Base-by-base conservation (phyloP, 73 alveolate species). In the Paramecium tetraurelia region DNA sequence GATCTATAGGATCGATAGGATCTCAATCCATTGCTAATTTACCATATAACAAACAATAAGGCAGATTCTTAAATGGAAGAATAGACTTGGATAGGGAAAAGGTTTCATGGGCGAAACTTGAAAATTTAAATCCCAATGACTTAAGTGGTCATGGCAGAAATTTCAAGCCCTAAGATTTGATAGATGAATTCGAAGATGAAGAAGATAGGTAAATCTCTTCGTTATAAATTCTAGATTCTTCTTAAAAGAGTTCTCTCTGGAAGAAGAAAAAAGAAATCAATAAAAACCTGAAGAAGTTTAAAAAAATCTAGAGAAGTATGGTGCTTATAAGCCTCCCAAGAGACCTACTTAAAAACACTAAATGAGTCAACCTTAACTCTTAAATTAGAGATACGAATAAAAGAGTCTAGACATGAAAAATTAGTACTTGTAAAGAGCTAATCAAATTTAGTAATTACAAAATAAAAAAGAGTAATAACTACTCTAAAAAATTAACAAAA, bases 111-210 rank as follows among this genome's bases (percentile, higher is more conserved):
- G 90, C 90, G 24, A 80, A 80, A 80, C 29, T 80, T 22, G 90
- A 80, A 27, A 80, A 80, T 48, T 80, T 80, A 46, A 80, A 80
- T 80, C 90, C 90, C 2, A 80, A 80, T 43, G 90, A 80, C 48
- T 20, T 80, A 48, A 31, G 63, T 80, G 90, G 90, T 18, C 90
- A 80, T 44, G 90, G 90, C 7, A 80, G 72, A 80, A 46, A 41
- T 24, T 80, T 80, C 14, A 80, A 80, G 24, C 90, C 90, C 1
- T 80, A 80, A 80, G 90, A 80, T 27, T 46, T 80, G 46, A 80
- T 80, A 12, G 90, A 80, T 48, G 90, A 80, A 80, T 43, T 80
- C 21, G 90, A 80, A 9, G 90, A 80, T 46, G 90, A 80, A 46
- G 90, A 80, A 46, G 90, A 80, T 14, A 80, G 57, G 90, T 80